Evolutionary conservation across 495 filamentous ascomycete species (phyloP).

Genomic region (Penicilliopsis zonata): DNA sequence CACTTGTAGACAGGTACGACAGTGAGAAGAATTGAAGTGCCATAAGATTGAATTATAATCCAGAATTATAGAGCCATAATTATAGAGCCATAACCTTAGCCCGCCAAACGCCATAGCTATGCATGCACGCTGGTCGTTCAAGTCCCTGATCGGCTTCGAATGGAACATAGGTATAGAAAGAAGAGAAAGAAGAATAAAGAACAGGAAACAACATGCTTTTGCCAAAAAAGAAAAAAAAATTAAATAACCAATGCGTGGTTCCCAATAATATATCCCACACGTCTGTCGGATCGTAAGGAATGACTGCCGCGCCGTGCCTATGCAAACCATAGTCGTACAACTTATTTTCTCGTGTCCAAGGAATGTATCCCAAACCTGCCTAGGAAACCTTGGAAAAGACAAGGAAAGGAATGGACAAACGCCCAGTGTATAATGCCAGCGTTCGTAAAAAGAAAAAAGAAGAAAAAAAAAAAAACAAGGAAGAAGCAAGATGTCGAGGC

Average conservation of each 20-base stretch:
- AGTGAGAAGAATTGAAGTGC: no score
- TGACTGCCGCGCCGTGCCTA: conserved; percentile 34
- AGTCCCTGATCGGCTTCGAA: no score
- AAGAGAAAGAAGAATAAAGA: no score
- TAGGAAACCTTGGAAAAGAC: conserved; percentile 18
- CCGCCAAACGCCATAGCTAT: conserved; percentile 11
- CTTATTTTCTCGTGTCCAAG: conserved; percentile 14
- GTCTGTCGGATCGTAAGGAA: conserved; percentile 32
- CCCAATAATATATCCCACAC: conserved; percentile 9
- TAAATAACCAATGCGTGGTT: conserved; percentile 8
- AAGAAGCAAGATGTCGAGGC: conserved; percentile 11
- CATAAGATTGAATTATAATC: no score
- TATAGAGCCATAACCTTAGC: no score
- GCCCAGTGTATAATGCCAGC: conserved; percentile 25
- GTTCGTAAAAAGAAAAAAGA: conserved; percentile 14
- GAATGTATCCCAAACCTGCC: conserved; percentile 32
- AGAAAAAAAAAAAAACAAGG: no score
- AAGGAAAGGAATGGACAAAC: conserved; percentile 30
- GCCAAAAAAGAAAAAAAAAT: conserved; percentile 1
- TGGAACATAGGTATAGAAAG: no score
- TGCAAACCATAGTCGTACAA: conserved; percentile 28
- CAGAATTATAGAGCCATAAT: no score
- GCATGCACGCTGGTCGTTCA: conserved; percentile 2
- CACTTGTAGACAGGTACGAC: no score
- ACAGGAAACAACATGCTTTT: no score